Base-by-base conservation (phyloP, 805 yeast species). In the Saccharomycopsis synnaedendra region DNA sequence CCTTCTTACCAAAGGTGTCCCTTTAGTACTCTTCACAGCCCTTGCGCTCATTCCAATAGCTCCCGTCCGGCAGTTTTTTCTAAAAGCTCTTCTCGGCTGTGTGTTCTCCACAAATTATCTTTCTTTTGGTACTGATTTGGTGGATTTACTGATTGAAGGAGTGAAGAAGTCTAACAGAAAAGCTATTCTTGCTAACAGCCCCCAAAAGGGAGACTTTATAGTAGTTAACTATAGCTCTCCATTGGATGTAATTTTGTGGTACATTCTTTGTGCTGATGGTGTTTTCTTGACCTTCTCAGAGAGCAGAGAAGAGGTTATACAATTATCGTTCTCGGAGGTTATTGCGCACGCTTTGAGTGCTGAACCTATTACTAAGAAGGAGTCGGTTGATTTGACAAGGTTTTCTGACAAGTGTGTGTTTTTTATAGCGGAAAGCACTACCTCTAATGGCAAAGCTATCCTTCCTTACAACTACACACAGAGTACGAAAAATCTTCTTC, bases 391-490 rank as follows among this genome's bases (percentile, higher is more conserved):
- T 31, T 30, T 42, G 7, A 5, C n/a, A 10, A n/a, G 37, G 2
- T 42, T 42, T 9, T 3, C 27, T 11, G 67, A 69, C n/a, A 70
- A 72, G 39, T 64, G 69, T 0, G 69, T 78, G 3, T 80, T 72
- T 45, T 55, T 83, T 28, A 77, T 87, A 49, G 70, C 81, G 3
- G 97, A 88, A 58, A 95, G 95, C 0, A 85, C 95, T 0, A 72
- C 95, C 0, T 78, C 95, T 0, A 90, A 89, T 59, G 93, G 94
- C 44, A 79, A 80, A 52, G 79, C 88, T 0, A 59, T 89, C 1
- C 68, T 89, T 52, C 78, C 86, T 3, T 74, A 31, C 41, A 46
- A 46, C 32, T 19, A 19, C 19, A 19, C 19, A 19, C 19, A 19
- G 19, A 39, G 19, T 29, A 36, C 29, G 4, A 34, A n/a, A 9